Evolutionary conservation across 768 basidiomycete species (phyloP).

Genomic region (Mycena haematopus): DNA sequence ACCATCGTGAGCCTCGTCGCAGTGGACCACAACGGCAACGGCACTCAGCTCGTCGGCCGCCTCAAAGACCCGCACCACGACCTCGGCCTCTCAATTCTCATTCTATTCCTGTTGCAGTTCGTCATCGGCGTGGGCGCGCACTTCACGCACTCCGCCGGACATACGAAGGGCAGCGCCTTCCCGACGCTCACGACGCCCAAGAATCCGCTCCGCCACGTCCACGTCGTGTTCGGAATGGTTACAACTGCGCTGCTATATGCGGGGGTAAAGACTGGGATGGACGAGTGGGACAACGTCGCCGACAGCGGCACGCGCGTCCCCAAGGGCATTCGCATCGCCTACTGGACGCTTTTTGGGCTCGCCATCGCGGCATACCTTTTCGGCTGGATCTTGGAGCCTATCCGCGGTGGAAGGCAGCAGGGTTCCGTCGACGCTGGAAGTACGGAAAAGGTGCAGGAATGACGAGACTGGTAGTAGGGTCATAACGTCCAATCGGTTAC

Average conservation of each 20-base stretch:
- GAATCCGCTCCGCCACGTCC: constrained; percentile 27
- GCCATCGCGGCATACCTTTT: constrained; percentile 27
- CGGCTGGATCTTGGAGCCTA: constrained; percentile 28
- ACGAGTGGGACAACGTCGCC: constrained; percentile 28
- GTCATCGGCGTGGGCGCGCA: constrained; percentile 28
- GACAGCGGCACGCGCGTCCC: constrained; percentile 27
- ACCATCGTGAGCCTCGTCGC: constrained; percentile 18
- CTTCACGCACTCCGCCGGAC: constrained; percentile 24
- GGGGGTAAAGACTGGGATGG: constrained; percentile 31
- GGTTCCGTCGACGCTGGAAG: constrained; percentile 9
- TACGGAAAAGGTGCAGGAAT: constrained; percentile 11
- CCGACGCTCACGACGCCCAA: constrained; percentile 29
- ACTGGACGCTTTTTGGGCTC: constrained; percentile 28
- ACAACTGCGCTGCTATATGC: constrained; percentile 29
- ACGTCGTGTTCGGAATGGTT: constrained; percentile 24
- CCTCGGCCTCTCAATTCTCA: constrained; percentile 27
- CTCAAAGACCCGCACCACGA: constrained; percentile 30
- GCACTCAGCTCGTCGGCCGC: constrained; percentile 25
- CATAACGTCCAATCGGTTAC: neutral
- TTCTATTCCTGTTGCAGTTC: constrained; percentile 28
- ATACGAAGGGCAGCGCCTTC: constrained; percentile 11
- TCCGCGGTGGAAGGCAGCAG: constrained; percentile 7
- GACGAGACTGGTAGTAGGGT: neutral
- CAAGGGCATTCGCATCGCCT: constrained; percentile 16
- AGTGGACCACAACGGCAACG: constrained; percentile 19